phyloP scores from a whole-genome alignment of 2,329 filamentous ascomycete genomes.

The Plenodomus lindquistii region DNA sequence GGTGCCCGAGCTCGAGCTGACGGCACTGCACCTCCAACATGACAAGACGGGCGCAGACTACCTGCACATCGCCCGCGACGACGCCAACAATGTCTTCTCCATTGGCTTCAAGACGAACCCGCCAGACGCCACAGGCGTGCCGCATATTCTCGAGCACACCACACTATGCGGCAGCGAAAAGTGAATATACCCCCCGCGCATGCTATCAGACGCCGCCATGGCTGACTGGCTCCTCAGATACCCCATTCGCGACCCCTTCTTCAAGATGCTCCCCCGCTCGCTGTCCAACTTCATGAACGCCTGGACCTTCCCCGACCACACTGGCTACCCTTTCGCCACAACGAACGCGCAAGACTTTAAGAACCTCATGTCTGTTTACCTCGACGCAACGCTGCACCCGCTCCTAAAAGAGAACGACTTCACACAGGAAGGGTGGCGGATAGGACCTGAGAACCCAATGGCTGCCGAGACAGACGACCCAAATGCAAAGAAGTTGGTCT shows the following conservation, averaged over 20 bases:
- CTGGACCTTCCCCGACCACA: conserved; percentile 94
- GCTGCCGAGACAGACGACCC: conserved; percentile 49
- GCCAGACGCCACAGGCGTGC: conserved; percentile 91
- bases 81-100: conserved; percentile 99
- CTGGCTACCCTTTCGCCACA: conserved; percentile 96
- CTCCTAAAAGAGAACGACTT: conserved; percentile 91
- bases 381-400: conserved; percentile 90
- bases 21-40: conserved; percentile 86
- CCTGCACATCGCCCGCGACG: conserved; percentile 89
- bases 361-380: conserved; percentile 94
- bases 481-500: conserved; percentile 73
- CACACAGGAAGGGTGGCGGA: conserved; percentile 93
- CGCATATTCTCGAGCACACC: conserved; percentile 96
- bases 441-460: conserved; percentile 85
- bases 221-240: conserved; percentile 60
- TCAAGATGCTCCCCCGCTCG: conserved; percentile 98
- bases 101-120: conserved; percentile 99
- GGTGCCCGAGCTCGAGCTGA: conserved; percentile 91
- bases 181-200: conserved; percentile 50
- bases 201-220: background rate
- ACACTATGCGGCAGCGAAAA: conserved; percentile 94
- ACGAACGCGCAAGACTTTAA: conserved; percentile 94
- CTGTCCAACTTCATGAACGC: conserved; percentile 99
- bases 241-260: conserved; percentile 98
- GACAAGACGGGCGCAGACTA: conserved; percentile 97